Evolutionary conservation across 192 early-diverging fungal species (phyloP), one percentile per base, ranked within the genome.

Genomic region (Coemansia asiatica): DNA sequence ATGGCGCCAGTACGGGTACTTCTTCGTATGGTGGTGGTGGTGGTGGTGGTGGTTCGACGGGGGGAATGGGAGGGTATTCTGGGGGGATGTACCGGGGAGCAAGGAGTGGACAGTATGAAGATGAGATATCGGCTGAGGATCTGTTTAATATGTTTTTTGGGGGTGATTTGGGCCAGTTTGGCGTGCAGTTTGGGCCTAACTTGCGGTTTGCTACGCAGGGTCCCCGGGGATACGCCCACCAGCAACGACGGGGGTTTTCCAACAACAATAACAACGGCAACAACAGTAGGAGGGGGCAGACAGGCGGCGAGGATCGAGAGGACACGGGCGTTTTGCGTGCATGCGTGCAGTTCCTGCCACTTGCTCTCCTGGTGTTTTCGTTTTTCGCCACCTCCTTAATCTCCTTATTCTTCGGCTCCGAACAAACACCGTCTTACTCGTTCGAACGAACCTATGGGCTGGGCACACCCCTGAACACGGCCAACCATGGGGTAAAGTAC

Each of bases 131-230:
- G 19, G 94, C 96, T 9, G 96, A 98, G 72, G 96, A 98, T 35
- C 68, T 98, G 22, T 95, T 98, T 75, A 94, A 95, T 69, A 94
- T 94, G 91, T 98, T 98, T 66, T 95, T 98, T 76, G 90, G 91
- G 2, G 87, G 89, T 51, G 74, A 75, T 9, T 80, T 85, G 48
- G 83, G 88, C 15, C 79, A 72, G 60, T 84, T 81, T 47, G 69
- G 67, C 21, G 83, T 71, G n/a, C 67, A 72, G 33, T 83, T 76
- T 67, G 62, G 72, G 33, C 66, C 53, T 0, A 48, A 49, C 25
- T 49, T 64, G 44, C 48, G 67, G 60, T 29, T 69, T 44, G 44
- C 47, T 10, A 13, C 8, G 4, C 40, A 18, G 16, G 13, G 13
- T 16, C 40, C 9, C 13, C 40, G 13, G 40, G 13, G 2, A 13